Conservation (phyloP, 2,329 filamentous ascomycete species). For the Pseudogymnoascus verrucosus region DNA sequence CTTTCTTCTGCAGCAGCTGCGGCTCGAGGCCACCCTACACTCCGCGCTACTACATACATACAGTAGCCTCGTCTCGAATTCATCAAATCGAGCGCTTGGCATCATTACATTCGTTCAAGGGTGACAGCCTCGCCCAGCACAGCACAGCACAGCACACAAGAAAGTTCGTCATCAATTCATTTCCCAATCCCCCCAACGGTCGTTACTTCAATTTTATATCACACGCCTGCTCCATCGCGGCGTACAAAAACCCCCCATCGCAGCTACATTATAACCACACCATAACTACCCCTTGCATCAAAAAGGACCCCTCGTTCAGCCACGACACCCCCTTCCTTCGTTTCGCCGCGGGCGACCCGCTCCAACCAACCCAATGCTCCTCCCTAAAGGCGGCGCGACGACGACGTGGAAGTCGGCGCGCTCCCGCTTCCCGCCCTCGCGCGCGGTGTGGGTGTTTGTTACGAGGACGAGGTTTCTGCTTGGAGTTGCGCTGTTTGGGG, state of each 20-base stretch:
- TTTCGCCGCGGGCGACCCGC: not conserved
- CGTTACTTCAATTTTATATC: not conserved
- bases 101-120: constrained; percentile 20
- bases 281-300: not conserved
- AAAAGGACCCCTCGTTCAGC: not conserved
- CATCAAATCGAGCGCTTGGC: not conserved
- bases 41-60: too few species aligned
- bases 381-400: constrained; percentile 72
- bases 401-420: constrained; percentile 81
- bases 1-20: not conserved
- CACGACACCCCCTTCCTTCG: not conserved
- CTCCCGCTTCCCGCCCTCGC: constrained; percentile 67
- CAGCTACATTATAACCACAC: too few species aligned
- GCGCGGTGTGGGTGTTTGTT: constrained; percentile 61
- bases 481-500: constrained; percentile 59
- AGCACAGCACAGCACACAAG: constrained; percentile 24
- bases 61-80: not conserved
- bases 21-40: not conserved
- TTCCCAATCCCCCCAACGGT: not conserved
- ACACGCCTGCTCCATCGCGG: not conserved
- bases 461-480: constrained; percentile 73
- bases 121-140: not conserved
- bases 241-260: not conserved
- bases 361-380: constrained; percentile 59
- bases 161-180: constrained; percentile 11